phyloP scores from a whole-genome alignment of 495 filamentous ascomycete genomes.

The Penicillium pancosmium region DNA sequence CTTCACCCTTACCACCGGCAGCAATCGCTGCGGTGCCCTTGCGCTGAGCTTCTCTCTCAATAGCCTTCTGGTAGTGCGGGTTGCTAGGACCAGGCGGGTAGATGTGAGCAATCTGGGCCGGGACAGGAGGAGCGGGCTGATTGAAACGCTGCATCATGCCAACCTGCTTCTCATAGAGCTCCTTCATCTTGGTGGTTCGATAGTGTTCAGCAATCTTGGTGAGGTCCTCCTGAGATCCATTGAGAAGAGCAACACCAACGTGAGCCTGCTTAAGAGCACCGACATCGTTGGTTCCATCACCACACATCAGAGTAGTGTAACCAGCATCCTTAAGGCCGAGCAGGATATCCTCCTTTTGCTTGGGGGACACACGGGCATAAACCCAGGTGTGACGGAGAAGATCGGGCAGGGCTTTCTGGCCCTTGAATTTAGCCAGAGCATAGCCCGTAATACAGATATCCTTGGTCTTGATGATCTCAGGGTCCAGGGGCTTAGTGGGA shows the following conservation, averaged over 20 bases:
- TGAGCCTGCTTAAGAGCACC: conserved; percentile 98
- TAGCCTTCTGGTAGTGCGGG: conserved; percentile 93
- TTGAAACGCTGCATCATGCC: conserved; percentile 90
- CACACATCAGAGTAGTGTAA: conserved; percentile 98
- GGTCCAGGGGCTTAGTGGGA: conserved; percentile 77
- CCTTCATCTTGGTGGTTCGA: conserved; percentile 95
- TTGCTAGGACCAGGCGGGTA: conserved; percentile 91
- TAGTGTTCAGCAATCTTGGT: conserved; percentile 90
- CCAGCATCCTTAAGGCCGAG: conserved; percentile 93
- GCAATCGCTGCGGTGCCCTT: conserved; percentile 59
- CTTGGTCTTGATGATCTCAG: conserved; percentile 78
- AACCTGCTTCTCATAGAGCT: conserved; percentile 95
- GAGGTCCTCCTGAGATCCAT: conserved; percentile 89
- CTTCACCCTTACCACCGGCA: conserved; percentile 48
- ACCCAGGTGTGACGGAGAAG: conserved; percentile 93
- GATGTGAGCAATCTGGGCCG: conserved; percentile 85
- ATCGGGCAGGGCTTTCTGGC: conserved; percentile 68
- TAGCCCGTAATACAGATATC: conserved; percentile 97
- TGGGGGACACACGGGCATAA: conserved; percentile 95
- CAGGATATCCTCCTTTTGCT: conserved; percentile 98
- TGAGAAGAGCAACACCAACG: conserved; percentile 93
- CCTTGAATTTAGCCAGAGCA: conserved; percentile 86
- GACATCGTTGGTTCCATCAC: conserved; percentile 98
- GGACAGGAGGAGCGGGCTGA: conserved; percentile 87
- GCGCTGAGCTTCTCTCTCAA: conserved; percentile 76